These are phyloP conservation scores for Carnegiea gigantea DNA, from an alignment of 179 eudicot genomes.

Conservation along the genomic window DNA sequence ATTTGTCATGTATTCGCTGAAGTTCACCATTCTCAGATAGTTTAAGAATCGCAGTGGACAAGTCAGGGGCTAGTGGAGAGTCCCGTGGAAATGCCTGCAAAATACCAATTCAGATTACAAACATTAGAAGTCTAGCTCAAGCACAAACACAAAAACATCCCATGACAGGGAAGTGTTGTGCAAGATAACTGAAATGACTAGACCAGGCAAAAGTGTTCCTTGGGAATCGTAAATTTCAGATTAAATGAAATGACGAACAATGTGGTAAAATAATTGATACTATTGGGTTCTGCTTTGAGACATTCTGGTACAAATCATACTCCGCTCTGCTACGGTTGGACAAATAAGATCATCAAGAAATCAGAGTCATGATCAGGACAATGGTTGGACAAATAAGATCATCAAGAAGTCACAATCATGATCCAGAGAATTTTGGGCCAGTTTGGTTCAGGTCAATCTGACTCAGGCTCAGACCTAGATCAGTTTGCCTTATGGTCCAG, in stretches of 20 bases:
- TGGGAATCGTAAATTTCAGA: background rate
- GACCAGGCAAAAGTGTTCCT: background rate
- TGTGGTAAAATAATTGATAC: no score
- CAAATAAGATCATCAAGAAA: no score
- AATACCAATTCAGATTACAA: slow-evolving; percentile 8
- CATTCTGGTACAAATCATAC: no score
- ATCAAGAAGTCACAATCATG: no score
- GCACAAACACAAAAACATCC: no score
- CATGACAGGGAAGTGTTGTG: background rate
- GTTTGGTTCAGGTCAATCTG: background rate
- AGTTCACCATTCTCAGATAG: slow-evolving; percentile 53
- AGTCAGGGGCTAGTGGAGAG: slow-evolving; percentile 47
- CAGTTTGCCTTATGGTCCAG: background rate
- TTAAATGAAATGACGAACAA: no score
- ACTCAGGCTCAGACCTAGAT: background rate
- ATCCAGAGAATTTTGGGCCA: background rate
- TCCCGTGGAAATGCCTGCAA: slow-evolving; percentile 51
- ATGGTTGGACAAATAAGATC: no score
- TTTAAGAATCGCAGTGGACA: slow-evolving; percentile 48
- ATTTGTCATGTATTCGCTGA: slow-evolving; percentile 54
- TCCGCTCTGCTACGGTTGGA: no score
- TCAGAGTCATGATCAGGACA: background rate
- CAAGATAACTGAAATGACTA: no score
- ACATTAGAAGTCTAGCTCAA: background rate
- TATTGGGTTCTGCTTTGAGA: no score